These are phyloP conservation scores for Pyrrhoderma noxium DNA, from an alignment of 1,284 basidiomycete genomes.

Conservation along the genomic window DNA sequence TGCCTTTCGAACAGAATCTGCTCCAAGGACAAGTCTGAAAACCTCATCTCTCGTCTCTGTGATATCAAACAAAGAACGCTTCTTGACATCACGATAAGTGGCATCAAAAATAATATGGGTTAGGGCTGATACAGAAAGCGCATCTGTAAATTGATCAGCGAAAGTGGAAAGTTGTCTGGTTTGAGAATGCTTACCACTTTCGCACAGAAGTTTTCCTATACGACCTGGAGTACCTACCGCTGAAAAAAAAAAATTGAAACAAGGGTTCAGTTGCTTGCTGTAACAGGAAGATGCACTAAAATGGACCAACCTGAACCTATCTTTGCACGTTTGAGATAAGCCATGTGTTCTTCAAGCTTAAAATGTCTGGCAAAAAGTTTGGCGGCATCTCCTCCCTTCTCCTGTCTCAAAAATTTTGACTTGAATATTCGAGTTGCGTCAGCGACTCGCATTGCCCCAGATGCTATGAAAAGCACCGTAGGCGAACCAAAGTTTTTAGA, in stretches of 20 bases:
- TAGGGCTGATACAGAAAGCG: slow-evolving; percentile 60
- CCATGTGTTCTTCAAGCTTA: slow-evolving; percentile 73
- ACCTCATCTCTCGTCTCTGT: slow-evolving; percentile 76
- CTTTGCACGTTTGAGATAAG: slow-evolving; percentile 67
- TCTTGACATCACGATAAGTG: slow-evolving; percentile 65
- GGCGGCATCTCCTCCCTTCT: slow-evolving; percentile 76
- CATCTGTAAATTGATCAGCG: slow-evolving; percentile 40
- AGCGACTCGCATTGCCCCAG: slow-evolving; percentile 72
- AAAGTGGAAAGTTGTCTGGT: neutral
- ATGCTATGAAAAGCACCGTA: slow-evolving; percentile 68
- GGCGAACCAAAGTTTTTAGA: slow-evolving; percentile 72
- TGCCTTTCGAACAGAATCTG: slow-evolving; percentile 49
- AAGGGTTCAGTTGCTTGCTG: neutral
- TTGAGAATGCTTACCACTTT: slow-evolving; percentile 48
- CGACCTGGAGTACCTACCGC: slow-evolving; percentile 80
- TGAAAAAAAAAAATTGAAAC: neutral
- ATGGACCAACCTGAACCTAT: slow-evolving; percentile 40
- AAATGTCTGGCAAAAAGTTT: slow-evolving; percentile 85
- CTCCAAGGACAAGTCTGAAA: slow-evolving; percentile 66
- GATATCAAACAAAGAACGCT: slow-evolving; percentile 67
- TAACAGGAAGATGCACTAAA: neutral
- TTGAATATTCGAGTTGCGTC: slow-evolving; percentile 68
- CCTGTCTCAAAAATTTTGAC: slow-evolving; percentile 57
- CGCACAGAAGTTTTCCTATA: slow-evolving; percentile 70
- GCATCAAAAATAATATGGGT: slow-evolving; percentile 77